Percentiles rank a stretch among this genome's conserved stretches.
These are phyloP conservation scores for Closterium sp. DNA, from an alignment of 139 green algal species.

Conservation along the genomic window DNA sequence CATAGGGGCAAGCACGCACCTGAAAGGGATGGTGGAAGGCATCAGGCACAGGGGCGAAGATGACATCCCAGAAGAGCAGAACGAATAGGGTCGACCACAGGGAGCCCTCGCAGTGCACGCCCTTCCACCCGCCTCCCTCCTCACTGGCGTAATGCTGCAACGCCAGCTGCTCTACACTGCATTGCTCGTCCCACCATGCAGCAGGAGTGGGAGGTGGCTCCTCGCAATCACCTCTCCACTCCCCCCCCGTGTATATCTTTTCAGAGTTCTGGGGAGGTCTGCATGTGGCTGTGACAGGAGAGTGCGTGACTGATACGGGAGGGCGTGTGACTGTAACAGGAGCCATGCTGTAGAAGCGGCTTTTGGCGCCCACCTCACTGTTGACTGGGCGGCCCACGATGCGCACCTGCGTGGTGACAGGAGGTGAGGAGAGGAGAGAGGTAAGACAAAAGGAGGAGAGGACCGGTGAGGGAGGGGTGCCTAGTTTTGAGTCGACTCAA, in stretches of 20 bases:
- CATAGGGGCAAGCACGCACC: background rate
- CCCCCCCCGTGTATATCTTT: background rate
- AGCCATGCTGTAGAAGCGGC: slow-evolving; percentile 32
- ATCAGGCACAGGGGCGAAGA: slow-evolving; percentile 50
- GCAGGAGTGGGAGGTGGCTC: too few relatives aligned
- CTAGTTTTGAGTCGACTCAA: too few relatives aligned
- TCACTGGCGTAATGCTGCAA: slow-evolving; percentile 48
- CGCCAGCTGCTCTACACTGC: slow-evolving; percentile 51
- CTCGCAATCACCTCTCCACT: background rate
- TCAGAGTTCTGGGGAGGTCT: too few relatives aligned
- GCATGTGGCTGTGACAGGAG: too few relatives aligned
- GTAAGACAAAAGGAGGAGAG: too few relatives aligned
- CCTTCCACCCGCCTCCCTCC: slow-evolving; percentile 15
- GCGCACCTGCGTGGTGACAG: background rate
- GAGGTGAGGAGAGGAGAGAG: too few relatives aligned
- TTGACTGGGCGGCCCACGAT: slow-evolving; percentile 45
- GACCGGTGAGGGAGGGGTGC: too few relatives aligned
- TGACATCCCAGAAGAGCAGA: slow-evolving; percentile 55
- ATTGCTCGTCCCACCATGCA: slow-evolving; percentile 15
- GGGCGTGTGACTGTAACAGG: too few relatives aligned
- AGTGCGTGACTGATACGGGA: too few relatives aligned
- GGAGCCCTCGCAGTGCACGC: slow-evolving; percentile 47
- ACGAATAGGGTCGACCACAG: slow-evolving; percentile 47
- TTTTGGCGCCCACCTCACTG: slow-evolving; percentile 17
- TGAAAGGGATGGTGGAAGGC: slow-evolving; percentile 53